Evolutionary conservation across 2,329 filamentous ascomycete species (phyloP).

Genomic region (Pseudogymnoascus sp.): DNA sequence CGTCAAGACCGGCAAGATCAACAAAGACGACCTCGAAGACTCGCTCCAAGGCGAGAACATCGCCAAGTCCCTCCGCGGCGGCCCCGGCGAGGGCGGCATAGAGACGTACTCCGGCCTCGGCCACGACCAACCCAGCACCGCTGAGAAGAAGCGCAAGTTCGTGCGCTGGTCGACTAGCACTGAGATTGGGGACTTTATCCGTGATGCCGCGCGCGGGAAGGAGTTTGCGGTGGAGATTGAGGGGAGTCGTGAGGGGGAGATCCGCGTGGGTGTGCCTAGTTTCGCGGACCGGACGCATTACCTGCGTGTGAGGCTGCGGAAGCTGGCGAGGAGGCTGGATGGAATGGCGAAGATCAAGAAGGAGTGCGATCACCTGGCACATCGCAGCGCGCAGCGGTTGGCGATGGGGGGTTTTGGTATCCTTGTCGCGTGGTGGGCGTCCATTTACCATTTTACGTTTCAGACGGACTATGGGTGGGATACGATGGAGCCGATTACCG

Average conservation of each 20-base stretch:
- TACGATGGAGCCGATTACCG: conserved; percentile 77
- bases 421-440: conserved; percentile 65
- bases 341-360: conserved; percentile 64
- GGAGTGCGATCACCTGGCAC: conserved; percentile 71
- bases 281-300: conserved; percentile 90
- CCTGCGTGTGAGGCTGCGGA: conserved; percentile 66
- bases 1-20: conserved; percentile 29
- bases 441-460: conserved; percentile 66
- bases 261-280: conserved; percentile 72
- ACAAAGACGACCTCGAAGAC: conserved; percentile 16
- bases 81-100: conserved; percentile 48
- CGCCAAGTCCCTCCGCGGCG: conserved; percentile 36
- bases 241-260: conserved; percentile 50
- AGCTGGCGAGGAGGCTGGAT: conserved; percentile 60
- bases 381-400: conserved; percentile 66
- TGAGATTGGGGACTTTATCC: conserved; percentile 89
- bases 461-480: conserved; percentile 80
- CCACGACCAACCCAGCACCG: conserved; percentile 43
- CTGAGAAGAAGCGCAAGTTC: conserved; percentile 47
- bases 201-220: conserved; percentile 73
- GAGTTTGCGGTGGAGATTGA: conserved; percentile 82
- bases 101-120: conserved; percentile 65
- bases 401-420: conserved; percentile 71
- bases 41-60: conserved; percentile 34
- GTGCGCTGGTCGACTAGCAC: conserved; percentile 84